These are phyloP conservation scores for Tothia fuscella DNA, from an alignment of 2,329 filamentous ascomycete species.

Conservation along the genomic window DNA sequence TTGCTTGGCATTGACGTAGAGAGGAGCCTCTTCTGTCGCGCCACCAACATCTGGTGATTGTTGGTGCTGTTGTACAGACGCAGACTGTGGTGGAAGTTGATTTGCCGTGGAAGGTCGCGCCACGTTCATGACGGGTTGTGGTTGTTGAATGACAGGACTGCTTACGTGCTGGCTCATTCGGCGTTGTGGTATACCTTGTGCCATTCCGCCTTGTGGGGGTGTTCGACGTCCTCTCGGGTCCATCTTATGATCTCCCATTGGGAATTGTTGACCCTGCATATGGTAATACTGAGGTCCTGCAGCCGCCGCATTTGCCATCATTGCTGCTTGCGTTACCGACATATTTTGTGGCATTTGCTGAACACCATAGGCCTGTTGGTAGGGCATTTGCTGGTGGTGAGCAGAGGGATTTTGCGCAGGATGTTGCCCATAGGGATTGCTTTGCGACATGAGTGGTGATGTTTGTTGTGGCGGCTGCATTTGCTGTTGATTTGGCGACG, in stretches of 20 bases:
- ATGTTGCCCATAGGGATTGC: slow-evolving; percentile 48
- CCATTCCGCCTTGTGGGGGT: slow-evolving; percentile 7
- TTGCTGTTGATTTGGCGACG: slow-evolving; percentile 58
- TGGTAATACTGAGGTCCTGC: slow-evolving; percentile 62
- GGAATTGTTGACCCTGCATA: slow-evolving; percentile 53
- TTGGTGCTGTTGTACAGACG: slow-evolving; percentile 53
- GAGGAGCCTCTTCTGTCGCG: slow-evolving; percentile 71
- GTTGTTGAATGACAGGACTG: slow-evolving; percentile 46
- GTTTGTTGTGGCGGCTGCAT: slow-evolving; percentile 53
- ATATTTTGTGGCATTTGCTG: slow-evolving; percentile 70
- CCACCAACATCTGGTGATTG: slow-evolving; percentile 72
- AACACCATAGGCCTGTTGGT: slow-evolving; percentile 67
- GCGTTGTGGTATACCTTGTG: slow-evolving; percentile 20
- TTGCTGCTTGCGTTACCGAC: slow-evolving; percentile 74
- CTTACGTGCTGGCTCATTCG: slow-evolving; percentile 30
- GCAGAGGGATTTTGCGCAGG: slow-evolving; percentile 46
- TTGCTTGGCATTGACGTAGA: slow-evolving; percentile 98
- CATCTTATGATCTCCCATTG: slow-evolving; percentile 24
- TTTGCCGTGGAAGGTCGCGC: slow-evolving; percentile 36
- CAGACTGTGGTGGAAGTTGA: slow-evolving; percentile 43
- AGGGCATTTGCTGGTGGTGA: slow-evolving; percentile 63
- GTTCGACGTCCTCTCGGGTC: slow-evolving; percentile 8
- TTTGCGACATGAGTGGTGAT: slow-evolving; percentile 70
- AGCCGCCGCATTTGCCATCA: slow-evolving; percentile 87
- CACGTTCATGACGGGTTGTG: slow-evolving; percentile 67